Evolutionary conservation across 768 basidiomycete species (phyloP).

Genomic region (Tricholoma matsutake): DNA sequence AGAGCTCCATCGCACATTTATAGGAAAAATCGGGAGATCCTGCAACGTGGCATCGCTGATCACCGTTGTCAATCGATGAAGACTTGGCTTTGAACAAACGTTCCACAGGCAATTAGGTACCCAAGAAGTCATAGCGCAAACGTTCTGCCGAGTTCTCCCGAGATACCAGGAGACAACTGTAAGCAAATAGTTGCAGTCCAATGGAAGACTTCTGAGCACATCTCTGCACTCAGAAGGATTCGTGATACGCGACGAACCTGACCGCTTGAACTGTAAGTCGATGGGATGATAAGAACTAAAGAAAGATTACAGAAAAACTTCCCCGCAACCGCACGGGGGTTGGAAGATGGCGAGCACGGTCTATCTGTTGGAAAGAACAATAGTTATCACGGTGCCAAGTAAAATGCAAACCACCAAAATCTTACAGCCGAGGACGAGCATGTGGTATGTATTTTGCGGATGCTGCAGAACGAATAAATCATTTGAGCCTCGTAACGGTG

Average conservation of each 20-base stretch:
- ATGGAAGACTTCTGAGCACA: background rate
- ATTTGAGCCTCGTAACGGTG: background rate
- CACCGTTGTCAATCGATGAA: conserved; percentile 3
- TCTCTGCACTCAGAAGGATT: background rate
- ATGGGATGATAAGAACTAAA: background rate
- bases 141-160: background rate
- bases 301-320: background rate
- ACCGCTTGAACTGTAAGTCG: background rate
- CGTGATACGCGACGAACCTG: background rate
- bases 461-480: background rate
- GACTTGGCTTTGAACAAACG: background rate
- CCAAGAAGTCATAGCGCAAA: background rate
- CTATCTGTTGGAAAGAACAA: background rate
- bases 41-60: background rate
- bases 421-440: background rate
- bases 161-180: background rate
- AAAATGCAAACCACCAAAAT: background rate
- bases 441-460: background rate
- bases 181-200: background rate
- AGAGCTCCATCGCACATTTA: background rate
- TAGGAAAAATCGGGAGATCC: background rate
- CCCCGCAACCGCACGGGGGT: background rate
- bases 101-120: background rate
- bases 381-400: background rate
- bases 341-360: background rate